Evolutionary conservation across 768 basidiomycete species (phyloP), one percentile per base, ranked within the genome.

Genomic region (Termitomyces heimii): DNA sequence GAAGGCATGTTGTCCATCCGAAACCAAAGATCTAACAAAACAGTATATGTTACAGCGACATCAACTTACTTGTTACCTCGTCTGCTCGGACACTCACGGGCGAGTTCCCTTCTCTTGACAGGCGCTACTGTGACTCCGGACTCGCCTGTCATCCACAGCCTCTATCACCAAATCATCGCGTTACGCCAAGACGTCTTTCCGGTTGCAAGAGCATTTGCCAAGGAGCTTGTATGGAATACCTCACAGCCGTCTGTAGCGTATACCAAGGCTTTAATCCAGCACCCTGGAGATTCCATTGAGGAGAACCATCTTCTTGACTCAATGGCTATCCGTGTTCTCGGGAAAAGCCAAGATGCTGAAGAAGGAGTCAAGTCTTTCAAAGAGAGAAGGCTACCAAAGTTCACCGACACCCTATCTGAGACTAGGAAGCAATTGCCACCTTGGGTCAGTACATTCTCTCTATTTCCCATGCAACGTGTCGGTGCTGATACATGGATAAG

Each of bases 291-390:
- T 54, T 77, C 71, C 7, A 68, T 75, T 39, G 82, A 85, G 64
- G 80, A 81, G 62, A 81, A 80, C 54, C 81, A 84, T 56, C 60
- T 83, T 3, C 62, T 77, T 18, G 82, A 84, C 59, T 83, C 83
- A 10, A 67, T 76, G 16, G 77, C 73, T 5, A 76, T 84, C 24
- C 68, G 73, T 26, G 62, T 77, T 24, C 60, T 79, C 0, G 78
- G 67, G 0, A 64, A 58, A 20, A 69, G 72, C 5, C 61, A 60
- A 9, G 83, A 83, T 59, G 77, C 73, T 0, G 66, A 64, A 14
- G 82, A 83, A 57, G 82, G 82, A 4, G 73, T 73, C 7, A 60
- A 58, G 8, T 71, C 82, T 0, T 85, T 84, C 68, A 77, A 67
- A 57, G 76, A 83, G 60, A 74, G 71, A 58, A 69, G 83, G 13